Evolutionary conservation across 1,284 basidiomycete species (phyloP), one percentile per base, ranked within the genome.

Genomic region (Marasmius fiardii): DNA sequence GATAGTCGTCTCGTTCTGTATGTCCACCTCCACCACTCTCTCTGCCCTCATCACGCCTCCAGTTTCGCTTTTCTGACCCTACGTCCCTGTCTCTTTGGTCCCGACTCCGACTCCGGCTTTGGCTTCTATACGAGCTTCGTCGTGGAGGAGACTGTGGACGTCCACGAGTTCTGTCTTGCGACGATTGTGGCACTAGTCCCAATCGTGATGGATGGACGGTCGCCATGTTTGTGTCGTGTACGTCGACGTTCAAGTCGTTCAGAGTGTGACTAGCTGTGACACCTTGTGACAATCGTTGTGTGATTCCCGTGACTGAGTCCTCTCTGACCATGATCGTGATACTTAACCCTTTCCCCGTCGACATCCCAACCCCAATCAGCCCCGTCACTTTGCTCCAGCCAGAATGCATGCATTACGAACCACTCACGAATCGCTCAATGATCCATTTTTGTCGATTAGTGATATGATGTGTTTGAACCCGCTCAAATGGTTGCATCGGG

Each of bases 181-280:
- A 53, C 37, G 53, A 41, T 14, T 71, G 72, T 33, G 82, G 80
- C 4, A 86, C 80, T 10, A 86, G 69, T 21, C 71, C 80, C 70
- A 85, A 69, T 41, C 85, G 77, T 20, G 83, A 86, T 21, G 84
- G 85, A 61, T 86, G 84, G 11, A 86, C 74, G 21, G 79, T 81
- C 11, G 84, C 83, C 84, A 87, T 86, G 5, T 31, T 4, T 31
- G 28, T 31, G 28, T 31, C 48, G 2, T 56, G n/a, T 24, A 26
- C n/a, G 26, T 31, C 10, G 5, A 31, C 4, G 28, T 4, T 4
- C 28, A 31, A 31, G 10, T 4, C 4, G 28, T 31, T 31, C 10
- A 10, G 28, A 10, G 28, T 39, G 37, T 39, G 37, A 39, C 37
- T 7, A 41, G 1, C 39, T n/a, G 39, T n/a, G 8, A n/a, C 1